Conservation (phyloP, 2,329 filamentous ascomycete species). For the Tolypocladium guangdongense region DNA sequence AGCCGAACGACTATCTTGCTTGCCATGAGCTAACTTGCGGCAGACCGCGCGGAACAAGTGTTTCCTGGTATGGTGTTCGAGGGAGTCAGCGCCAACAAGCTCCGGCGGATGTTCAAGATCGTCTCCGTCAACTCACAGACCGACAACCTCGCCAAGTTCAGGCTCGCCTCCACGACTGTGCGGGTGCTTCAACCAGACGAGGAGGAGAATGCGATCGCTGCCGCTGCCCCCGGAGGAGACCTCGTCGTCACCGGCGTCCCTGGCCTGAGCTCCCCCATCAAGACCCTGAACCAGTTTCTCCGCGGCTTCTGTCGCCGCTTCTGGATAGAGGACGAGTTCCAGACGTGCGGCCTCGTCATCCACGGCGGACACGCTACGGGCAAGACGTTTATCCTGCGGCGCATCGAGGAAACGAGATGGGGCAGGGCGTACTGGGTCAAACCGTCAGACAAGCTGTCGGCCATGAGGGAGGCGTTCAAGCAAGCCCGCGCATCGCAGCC, state of each 20-base stretch:
- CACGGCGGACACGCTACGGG: slow-evolving; percentile 79
- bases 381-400: slow-evolving; percentile 64
- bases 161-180: slow-evolving; percentile 23
- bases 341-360: slow-evolving; percentile 54
- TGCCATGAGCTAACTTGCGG: neutral
- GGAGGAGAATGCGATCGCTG: slow-evolving; percentile 6
- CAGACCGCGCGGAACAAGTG: slow-evolving; percentile 55
- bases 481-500: slow-evolving; percentile 59
- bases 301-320: slow-evolving; percentile 36
- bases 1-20: neutral
- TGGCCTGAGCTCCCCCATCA: slow-evolving; percentile 54
- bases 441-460: slow-evolving; percentile 41
- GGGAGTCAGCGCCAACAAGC: slow-evolving; percentile 29
- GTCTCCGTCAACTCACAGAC: slow-evolving; percentile 41
- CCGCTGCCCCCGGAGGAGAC: slow-evolving; percentile 14
- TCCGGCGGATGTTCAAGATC: slow-evolving; percentile 38
- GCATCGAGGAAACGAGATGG: slow-evolving; percentile 59
- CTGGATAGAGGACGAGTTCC: slow-evolving; percentile 17
- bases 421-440: slow-evolving; percentile 54
- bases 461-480: slow-evolving; percentile 58
- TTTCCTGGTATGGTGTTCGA: slow-evolving; percentile 63
- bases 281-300: slow-evolving; percentile 57
- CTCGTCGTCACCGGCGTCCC: slow-evolving; percentile 48
- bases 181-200: slow-evolving; percentile 24
- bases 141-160: slow-evolving; percentile 33